Evolutionary conservation across 768 basidiomycete species (phyloP), one percentile per base, ranked within the genome.

Genomic region (Chalciporus piperatus): DNA sequence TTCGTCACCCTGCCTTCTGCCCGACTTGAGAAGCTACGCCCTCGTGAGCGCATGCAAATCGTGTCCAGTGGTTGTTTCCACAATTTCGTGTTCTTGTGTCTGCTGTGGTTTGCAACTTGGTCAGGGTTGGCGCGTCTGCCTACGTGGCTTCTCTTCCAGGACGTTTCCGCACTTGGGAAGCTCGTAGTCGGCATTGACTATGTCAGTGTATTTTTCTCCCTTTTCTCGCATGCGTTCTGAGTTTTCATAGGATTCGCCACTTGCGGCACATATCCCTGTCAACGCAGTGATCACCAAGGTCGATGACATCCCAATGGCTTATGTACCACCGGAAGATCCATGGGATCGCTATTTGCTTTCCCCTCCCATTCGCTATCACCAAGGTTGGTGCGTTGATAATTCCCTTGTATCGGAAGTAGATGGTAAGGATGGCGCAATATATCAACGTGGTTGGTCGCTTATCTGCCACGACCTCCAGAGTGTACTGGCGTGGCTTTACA

Each of bases 51-150:
- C 19, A 66, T 84, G n/a, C 79, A 85, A 14, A 74, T 94, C 43
- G 74, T 84, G 28, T 75, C 87, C 8, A 82, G 87, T 1, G 92
- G 92, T 3, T 83, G 89, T 16, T 87, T 84, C 56, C 88, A 93
- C 67, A 95, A 93, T 61, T 62, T 91, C 11, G 51, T 83, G 5
- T 73, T 85, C 35, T 86, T 78, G 72, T 63, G 75, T 42, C 25
- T 81, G 7, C 69, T 87, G 16, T 53, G 72, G 3, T 56, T 68
- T 6, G 47, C 73, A 13, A 62, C 73, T n/a, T 69, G 69, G 50
- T 55, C 58, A 14, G 70, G 72, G 3, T 48, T 68, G 7, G 68
- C 68, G 0, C 49, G 41, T 10, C 12, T 62, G 32, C 49, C 70
- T 10, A 62, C 70, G 54, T 57, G 64, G 44, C 50, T 72, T 35